Conservation (phyloP, 495 filamentous ascomycete species). For the Penicillium steckii region DNA sequence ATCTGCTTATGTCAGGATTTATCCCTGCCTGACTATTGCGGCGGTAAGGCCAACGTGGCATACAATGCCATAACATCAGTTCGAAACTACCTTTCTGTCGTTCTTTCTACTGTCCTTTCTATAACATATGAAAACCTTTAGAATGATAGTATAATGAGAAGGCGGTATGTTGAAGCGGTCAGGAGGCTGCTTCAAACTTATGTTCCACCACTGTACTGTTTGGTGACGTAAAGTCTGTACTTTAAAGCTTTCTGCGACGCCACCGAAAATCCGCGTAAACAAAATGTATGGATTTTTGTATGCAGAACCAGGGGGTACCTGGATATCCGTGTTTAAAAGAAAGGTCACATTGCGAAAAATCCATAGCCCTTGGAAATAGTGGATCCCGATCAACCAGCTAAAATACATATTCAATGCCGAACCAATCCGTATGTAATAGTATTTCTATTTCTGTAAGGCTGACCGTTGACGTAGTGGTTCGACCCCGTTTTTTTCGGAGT, state of each 20-base stretch:
- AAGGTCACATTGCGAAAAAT: not conserved
- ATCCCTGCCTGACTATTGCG: not conserved
- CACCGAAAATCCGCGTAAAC: too few species aligned
- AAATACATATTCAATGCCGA: not conserved
- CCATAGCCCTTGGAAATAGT: not conserved
- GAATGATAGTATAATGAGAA: too few species aligned
- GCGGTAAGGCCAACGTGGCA: not conserved
- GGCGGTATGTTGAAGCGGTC: too few species aligned
- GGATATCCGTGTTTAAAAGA: not conserved
- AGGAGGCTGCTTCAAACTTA: too few species aligned
- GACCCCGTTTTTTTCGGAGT: conserved; percentile 10
- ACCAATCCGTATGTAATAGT: not conserved
- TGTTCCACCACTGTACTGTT: too few species aligned
- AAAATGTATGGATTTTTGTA: too few species aligned
- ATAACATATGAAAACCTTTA: too few species aligned
- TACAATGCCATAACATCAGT: not conserved
- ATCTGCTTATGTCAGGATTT: not conserved
- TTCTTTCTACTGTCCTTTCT: too few species aligned
- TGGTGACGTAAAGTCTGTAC: too few species aligned
- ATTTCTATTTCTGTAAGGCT: conserved; percentile 9
- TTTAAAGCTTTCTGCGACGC: too few species aligned
- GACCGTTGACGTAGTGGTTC: conserved; percentile 20
- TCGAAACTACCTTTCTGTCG: too few species aligned
- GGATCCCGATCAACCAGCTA: not conserved
- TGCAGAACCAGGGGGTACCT: too few species aligned